A percentile compares a stretch with the other conserved stretches of the same genome.
Evolutionary conservation across 2,329 filamentous ascomycete species (phyloP).

Genomic region (Magnaporthiopsis rhizophila): DNA sequence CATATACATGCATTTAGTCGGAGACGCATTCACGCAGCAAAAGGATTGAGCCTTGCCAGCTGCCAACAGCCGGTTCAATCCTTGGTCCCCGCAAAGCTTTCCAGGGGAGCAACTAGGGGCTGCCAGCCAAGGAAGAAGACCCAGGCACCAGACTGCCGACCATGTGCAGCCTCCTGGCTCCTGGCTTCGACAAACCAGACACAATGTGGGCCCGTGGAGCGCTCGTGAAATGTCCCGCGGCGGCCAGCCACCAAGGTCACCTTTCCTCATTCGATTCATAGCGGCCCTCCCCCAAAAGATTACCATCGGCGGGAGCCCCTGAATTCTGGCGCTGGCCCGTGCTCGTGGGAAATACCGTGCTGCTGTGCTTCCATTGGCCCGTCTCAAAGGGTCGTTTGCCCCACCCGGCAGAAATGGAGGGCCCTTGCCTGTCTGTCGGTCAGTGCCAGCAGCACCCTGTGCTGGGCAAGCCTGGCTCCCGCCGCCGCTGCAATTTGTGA

Average conservation of each 20-base stretch:
- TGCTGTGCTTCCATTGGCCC: background rate
- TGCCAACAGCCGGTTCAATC: background rate
- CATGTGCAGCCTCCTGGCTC: background rate
- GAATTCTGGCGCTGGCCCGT: conserved; percentile 6
- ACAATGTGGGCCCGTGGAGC: background rate
- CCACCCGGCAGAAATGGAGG: conserved; percentile 1
- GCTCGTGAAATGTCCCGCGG: background rate
- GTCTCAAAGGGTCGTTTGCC: background rate
- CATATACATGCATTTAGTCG: too few species aligned
- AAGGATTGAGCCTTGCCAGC: background rate
- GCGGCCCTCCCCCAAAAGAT: background rate
- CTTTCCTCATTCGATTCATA: background rate
- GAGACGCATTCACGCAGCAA: too few species aligned
- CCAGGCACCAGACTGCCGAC: background rate
- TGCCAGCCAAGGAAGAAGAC: too few species aligned
- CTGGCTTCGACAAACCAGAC: background rate
- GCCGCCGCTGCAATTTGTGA: conserved; percentile 29
- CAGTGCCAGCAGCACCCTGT: conserved; percentile 7
- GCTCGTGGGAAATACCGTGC: background rate
- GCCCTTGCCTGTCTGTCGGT: conserved; percentile 1
- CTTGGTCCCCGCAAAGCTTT: too few species aligned
- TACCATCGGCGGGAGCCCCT: conserved; percentile 3
- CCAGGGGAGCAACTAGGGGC: background rate
- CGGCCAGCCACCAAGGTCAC: background rate
- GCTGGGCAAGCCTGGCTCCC: conserved; percentile 3